Conservation (phyloP, 768 basidiomycete species). For the Mycena indigotica region DNA sequence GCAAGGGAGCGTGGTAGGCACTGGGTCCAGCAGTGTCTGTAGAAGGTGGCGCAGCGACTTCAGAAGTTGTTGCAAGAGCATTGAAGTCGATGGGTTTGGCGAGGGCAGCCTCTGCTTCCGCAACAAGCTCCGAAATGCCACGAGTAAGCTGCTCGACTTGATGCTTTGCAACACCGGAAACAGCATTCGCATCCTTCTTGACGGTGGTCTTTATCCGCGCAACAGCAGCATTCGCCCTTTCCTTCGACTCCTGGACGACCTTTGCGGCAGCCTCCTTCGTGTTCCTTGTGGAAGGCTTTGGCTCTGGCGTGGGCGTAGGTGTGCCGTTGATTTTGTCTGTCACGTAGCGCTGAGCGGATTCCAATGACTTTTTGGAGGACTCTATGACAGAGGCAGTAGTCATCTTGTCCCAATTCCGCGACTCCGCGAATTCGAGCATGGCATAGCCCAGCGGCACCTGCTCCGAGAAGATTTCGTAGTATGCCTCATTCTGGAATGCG, state of each 20-base stretch:
- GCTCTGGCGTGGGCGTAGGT: conserved; percentile 29
- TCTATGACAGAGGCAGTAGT: conserved; percentile 63
- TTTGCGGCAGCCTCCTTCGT: conserved; percentile 36
- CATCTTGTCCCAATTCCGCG: conserved; percentile 75
- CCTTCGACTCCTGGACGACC: conserved; percentile 45
- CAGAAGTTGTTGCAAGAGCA: conserved; percentile 27
- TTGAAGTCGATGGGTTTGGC: conserved; percentile 41
- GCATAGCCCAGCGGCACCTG: conserved; percentile 76
- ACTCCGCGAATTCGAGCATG: conserved; percentile 82
- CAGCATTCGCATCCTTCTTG: conserved; percentile 32
- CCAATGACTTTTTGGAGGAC: conserved; percentile 50
- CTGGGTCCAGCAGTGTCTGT: conserved; percentile 31
- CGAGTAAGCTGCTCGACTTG: conserved; percentile 55
- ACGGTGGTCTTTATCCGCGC: conserved; percentile 53
- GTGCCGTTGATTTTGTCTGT: conserved; percentile 51
- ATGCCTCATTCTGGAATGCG: conserved; percentile 74
- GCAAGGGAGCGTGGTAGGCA: conserved; percentile 73
- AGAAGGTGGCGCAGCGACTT: conserved; percentile 26
- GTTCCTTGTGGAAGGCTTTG: conserved; percentile 37
- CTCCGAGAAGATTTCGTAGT: conserved; percentile 85
- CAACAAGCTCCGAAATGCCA: conserved; percentile 67
- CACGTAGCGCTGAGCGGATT: conserved; percentile 52
- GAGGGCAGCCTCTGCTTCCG: conserved; percentile 74
- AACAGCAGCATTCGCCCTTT: conserved; percentile 45
- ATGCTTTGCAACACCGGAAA: conserved; percentile 43